These are phyloP conservation scores for Backusella mclennaniae DNA, from an alignment of 192 early-diverging fungal genomes.

Conservation along the genomic window DNA sequence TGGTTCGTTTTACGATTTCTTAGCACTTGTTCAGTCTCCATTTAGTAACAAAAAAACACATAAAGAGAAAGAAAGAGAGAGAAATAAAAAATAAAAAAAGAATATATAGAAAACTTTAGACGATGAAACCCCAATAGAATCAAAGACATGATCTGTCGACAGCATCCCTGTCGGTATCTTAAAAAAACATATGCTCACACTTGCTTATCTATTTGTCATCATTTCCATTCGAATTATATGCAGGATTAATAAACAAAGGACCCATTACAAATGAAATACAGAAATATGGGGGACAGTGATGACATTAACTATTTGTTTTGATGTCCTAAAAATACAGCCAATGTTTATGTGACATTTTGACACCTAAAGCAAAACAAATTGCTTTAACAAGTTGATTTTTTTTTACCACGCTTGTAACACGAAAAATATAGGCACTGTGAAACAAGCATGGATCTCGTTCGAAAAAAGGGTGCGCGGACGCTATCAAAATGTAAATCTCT, in stretches of 20 bases:
- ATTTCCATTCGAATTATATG: neutral
- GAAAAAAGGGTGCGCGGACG: neutral
- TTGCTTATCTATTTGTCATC: neutral
- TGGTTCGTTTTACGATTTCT: neutral
- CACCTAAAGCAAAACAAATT: neutral
- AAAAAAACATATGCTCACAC: neutral
- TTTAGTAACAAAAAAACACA: neutral
- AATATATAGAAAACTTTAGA: neutral
- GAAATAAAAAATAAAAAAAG: neutral
- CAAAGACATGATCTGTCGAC: neutral
- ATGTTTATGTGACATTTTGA: neutral
- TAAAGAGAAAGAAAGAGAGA: neutral
- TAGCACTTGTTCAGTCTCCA: neutral
- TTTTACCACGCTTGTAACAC: neutral
- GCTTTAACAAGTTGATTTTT: neutral
- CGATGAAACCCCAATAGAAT: neutral
- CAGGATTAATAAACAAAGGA: neutral
- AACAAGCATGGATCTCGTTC: neutral
- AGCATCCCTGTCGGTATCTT: neutral
- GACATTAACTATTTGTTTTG: neutral
- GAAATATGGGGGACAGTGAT: neutral
- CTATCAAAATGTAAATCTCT: neutral
- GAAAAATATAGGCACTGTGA: neutral
- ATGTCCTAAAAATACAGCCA: neutral
- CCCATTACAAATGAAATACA: neutral